phyloP scores from a whole-genome alignment of 202 grass and related monocot species.

The Panicum virgatum region DNA sequence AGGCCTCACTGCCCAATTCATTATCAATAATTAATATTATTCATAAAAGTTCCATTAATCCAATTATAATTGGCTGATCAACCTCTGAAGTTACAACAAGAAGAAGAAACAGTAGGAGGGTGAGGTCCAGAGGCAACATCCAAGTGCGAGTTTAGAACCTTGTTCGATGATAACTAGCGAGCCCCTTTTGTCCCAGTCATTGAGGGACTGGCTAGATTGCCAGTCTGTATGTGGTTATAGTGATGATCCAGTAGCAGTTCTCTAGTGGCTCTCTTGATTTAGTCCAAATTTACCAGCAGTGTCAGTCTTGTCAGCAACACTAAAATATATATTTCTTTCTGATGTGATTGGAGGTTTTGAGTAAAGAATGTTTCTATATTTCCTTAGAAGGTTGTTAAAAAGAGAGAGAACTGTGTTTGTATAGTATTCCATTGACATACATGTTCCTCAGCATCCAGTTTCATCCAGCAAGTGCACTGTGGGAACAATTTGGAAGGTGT shows the following conservation, averaged over 20 bases:
- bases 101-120: not conserved
- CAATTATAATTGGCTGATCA: not conserved
- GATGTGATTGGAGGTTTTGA: conserved; percentile 12
- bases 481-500: not conserved
- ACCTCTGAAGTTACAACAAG: not conserved
- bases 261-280: not conserved
- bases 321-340: not conserved
- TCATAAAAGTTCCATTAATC: not conserved
- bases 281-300: not conserved
- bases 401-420: not conserved
- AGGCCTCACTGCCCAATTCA: not conserved
- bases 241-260: not conserved
- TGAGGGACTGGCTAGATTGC: not conserved
- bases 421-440: not conserved
- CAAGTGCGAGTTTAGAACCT: not conserved
- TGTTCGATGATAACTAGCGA: not conserved
- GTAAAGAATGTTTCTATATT: conserved; percentile 6
- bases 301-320: not conserved
- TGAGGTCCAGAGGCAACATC: not conserved
- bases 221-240: not conserved
- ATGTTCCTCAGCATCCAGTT: not conserved
- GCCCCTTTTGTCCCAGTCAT: not conserved
- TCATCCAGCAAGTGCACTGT: not conserved
- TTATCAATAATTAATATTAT: not conserved
- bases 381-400: not conserved